Evolutionary conservation across 805 yeast genomes (phyloP).

Genomic region (Naumovozyma castellii): DNA sequence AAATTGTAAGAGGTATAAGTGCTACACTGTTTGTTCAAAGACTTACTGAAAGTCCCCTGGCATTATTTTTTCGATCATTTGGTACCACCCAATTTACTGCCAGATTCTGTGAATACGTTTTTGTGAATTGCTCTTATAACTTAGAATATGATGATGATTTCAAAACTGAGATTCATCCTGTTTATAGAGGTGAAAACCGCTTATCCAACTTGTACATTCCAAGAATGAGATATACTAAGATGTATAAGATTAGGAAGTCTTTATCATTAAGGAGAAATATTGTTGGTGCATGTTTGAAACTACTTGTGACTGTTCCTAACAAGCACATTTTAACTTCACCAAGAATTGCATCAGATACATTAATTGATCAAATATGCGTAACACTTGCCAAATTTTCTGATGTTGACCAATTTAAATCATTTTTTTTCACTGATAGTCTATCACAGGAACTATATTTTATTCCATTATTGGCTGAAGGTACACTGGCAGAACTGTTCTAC

Average conservation of each 20-base stretch:
- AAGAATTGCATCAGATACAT: slow-evolving; percentile 8
- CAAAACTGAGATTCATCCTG: slow-evolving; percentile 11
- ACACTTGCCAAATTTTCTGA: slow-evolving; percentile 10
- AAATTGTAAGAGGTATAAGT: slow-evolving; percentile 4
- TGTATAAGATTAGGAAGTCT: slow-evolving; percentile 11
- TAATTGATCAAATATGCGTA: slow-evolving; percentile 8
- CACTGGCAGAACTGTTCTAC: slow-evolving; percentile 8
- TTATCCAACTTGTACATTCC: slow-evolving; percentile 11
- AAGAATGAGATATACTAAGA: slow-evolving; percentile 6
- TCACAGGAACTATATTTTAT: slow-evolving; percentile 12
- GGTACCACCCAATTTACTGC: slow-evolving; percentile 10
- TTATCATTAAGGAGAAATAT: slow-evolving; percentile 17
- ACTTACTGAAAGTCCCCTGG: slow-evolving; percentile 17
- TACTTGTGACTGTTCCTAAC: slow-evolving; percentile 13
- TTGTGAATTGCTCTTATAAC: slow-evolving; percentile 10
- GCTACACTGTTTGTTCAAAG: slow-evolving; percentile 6
- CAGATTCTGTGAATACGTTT: slow-evolving; percentile 15
- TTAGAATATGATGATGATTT: neutral
- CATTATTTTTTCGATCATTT: slow-evolving; percentile 9
- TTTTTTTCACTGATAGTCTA: slow-evolving; percentile 11
- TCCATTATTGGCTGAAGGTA: slow-evolving; percentile 19
- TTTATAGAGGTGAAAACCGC: slow-evolving; percentile 13
- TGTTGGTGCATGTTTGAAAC: slow-evolving; percentile 12
- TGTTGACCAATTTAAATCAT: slow-evolving; percentile 14
- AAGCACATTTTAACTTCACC: slow-evolving; percentile 11